phyloP scores from a whole-genome alignment of 176 grass and related monocot species.

The Olyra latifolia region DNA sequence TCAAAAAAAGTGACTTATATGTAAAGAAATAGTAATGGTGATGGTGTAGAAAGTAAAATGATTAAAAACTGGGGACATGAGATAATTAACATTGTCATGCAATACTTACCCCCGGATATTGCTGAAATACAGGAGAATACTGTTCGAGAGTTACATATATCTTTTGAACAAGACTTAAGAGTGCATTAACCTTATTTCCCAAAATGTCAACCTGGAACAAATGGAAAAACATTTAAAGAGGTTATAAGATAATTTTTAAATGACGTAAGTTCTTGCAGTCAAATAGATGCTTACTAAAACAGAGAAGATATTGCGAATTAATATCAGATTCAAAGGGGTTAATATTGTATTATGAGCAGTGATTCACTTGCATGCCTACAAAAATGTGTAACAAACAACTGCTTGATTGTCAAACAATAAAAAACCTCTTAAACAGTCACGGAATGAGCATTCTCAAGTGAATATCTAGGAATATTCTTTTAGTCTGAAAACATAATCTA shows the following conservation, averaged over 20 bases:
- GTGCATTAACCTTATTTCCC: constrained; percentile 75
- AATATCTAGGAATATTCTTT: background rate
- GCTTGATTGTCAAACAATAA: no score
- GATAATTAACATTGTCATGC: constrained; percentile 15
- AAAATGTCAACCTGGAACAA: constrained; percentile 72
- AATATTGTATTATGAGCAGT: background rate
- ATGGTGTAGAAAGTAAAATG: constrained; percentile 12
- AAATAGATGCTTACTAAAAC: constrained; percentile 1
- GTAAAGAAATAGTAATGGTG: background rate
- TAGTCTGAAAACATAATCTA: background rate
- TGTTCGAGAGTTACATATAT: constrained; percentile 81
- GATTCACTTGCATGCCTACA: constrained; percentile 12
- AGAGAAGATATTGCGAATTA: background rate
- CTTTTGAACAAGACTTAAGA: constrained; percentile 81
- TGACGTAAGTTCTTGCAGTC: background rate
- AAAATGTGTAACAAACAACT: background rate
- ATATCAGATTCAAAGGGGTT: constrained; percentile 6
- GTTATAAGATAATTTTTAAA: constrained; percentile 14
- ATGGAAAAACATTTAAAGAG: constrained; percentile 21
- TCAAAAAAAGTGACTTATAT: constrained; percentile 6
- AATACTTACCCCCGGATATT: constrained; percentile 82
- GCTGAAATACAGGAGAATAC: constrained; percentile 86
- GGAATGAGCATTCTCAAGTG: no score
- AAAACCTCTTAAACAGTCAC: no score
- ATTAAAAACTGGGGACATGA: background rate